These are phyloP conservation scores for Mycena polygramma DNA, from an alignment of 768 basidiomycete species.

Conservation along the genomic window DNA sequence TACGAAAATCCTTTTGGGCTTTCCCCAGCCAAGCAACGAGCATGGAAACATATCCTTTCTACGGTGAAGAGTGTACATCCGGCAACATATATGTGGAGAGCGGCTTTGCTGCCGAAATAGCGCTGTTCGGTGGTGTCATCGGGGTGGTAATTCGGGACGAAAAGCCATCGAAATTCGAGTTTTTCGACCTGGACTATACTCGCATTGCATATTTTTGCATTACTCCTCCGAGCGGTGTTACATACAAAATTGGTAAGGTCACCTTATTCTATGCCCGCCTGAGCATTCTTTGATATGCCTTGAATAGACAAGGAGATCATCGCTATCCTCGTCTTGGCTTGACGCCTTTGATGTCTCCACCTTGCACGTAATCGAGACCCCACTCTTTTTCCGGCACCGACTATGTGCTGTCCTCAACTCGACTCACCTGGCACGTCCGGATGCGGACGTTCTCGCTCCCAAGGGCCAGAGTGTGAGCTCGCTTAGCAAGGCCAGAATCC, in stretches of 20 bases:
- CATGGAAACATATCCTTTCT: slow-evolving; percentile 6
- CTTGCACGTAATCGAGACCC: neutral
- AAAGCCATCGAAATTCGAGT: neutral
- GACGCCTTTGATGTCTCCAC: slow-evolving; percentile 1
- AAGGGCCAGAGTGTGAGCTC: neutral
- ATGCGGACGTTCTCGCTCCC: neutral
- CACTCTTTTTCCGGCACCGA: slow-evolving; percentile 2
- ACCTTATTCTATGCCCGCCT: too few species aligned
- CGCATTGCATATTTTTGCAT: slow-evolving; percentile 7
- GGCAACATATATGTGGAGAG: too few species aligned
- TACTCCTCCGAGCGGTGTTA: neutral
- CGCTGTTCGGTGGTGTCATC: neutral
- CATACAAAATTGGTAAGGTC: neutral
- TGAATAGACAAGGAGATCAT: neutral
- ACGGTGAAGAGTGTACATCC: too few species aligned
- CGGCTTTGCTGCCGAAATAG: neutral
- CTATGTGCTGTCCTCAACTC: slow-evolving; percentile 9
- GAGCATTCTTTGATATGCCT: neutral
- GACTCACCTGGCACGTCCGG: neutral
- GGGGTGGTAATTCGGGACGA: slow-evolving; percentile 3
- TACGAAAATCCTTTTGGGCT: neutral
- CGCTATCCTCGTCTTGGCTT: neutral
- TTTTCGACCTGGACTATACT: neutral
- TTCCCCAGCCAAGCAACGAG: neutral
- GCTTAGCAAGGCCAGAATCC: neutral